These are phyloP conservation scores for Yarrowia galli DNA, from an alignment of 1,139 yeast species.

Conservation along the genomic window DNA sequence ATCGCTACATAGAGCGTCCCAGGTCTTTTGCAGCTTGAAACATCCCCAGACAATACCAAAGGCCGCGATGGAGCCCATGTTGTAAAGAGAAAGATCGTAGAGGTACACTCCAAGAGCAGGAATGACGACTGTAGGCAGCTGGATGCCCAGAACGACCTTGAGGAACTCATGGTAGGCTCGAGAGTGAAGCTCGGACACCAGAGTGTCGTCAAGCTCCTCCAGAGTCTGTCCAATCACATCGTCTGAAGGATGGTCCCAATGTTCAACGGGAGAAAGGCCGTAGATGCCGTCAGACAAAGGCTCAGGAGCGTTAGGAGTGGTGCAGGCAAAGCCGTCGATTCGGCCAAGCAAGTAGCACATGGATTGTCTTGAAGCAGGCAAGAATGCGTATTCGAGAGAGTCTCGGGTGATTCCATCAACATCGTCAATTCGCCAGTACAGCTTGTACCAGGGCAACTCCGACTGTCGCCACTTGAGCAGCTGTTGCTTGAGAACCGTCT, in stretches of 20 bases:
- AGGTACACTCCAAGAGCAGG: conserved; percentile 50
- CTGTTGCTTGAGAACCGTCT: conserved; percentile 47
- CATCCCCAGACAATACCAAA: conserved; percentile 53
- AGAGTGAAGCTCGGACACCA: conserved; percentile 46
- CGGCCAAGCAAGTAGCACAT: conserved; percentile 50
- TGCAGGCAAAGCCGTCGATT: conserved; percentile 48
- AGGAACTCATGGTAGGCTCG: conserved; percentile 44
- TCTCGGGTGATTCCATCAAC: conserved; percentile 46
- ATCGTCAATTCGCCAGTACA: conserved; percentile 52
- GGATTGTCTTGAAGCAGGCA: conserved; percentile 48
- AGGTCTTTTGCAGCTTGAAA: conserved; percentile 49
- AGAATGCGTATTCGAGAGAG: conserved; percentile 43
- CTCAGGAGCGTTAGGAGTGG: conserved; percentile 26
- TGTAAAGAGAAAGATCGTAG: conserved; percentile 48
- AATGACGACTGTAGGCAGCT: conserved; percentile 50
- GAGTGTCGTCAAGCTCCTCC: conserved; percentile 40
- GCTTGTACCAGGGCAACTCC: conserved; percentile 52
- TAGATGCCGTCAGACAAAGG: conserved; percentile 36
- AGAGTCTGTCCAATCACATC: conserved; percentile 39
- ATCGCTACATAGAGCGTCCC: conserved; percentile 48
- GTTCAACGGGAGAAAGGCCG: conserved; percentile 36
- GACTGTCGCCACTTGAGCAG: conserved; percentile 44
- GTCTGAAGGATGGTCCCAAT: conserved; percentile 37
- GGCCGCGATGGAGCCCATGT: conserved; percentile 52
- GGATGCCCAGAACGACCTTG: conserved; percentile 48